Evolutionary conservation across 2,329 filamentous ascomycete species (phyloP), one percentile per base, ranked within the genome.

Genomic region (Ilyonectria sp.): DNA sequence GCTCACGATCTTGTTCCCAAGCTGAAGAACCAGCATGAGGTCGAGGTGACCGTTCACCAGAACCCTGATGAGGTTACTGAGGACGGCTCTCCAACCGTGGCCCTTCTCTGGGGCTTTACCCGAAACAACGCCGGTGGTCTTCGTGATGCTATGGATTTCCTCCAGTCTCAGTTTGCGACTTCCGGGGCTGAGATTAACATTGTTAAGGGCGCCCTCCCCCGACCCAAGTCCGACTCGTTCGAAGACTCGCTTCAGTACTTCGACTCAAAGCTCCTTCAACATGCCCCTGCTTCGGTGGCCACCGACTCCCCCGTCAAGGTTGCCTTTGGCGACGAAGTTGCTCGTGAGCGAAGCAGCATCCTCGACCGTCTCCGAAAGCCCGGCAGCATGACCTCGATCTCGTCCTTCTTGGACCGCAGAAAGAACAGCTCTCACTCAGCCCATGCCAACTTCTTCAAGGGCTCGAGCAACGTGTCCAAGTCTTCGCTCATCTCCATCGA

Each of bases 151-250:
- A 96, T 98, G 75, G 96, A 99, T 75, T 97, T 97, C 79, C 86
- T 99, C 73, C 92, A 96, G 74, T 91, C 93, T 49, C 91, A 94
- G 69, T 89, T 98, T 68, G 93, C 97, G 31, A 92, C 93, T 50
- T 92, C 94, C 53, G 93, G 93, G n/a, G 90, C 98, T n/a, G 94
- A 98, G 75, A 89, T 92, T 10, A 93, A 89, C 64, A 91, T 94
- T 47, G 91, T 98, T 76, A 97, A 97, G 81, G 96, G 96, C 59
- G 92, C 94, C n/a, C 96, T 98, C 71, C 94, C 95, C 21, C 93
- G 96, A n/a, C 96, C 96, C 70, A 98, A 98, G 84, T 98, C 96
- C 1, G 96, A 99, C 80, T 98, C 96, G 0, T 99, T 99, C 72
- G 96, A 99, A 79, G 95, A 99, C 75, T 97, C 95, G 8, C 87